Percentiles rank a stretch among this genome's conserved stretches.
Conservation (phyloP, 2,329 filamentous ascomycete genomes). For the Monilinia fructigena region DNA sequence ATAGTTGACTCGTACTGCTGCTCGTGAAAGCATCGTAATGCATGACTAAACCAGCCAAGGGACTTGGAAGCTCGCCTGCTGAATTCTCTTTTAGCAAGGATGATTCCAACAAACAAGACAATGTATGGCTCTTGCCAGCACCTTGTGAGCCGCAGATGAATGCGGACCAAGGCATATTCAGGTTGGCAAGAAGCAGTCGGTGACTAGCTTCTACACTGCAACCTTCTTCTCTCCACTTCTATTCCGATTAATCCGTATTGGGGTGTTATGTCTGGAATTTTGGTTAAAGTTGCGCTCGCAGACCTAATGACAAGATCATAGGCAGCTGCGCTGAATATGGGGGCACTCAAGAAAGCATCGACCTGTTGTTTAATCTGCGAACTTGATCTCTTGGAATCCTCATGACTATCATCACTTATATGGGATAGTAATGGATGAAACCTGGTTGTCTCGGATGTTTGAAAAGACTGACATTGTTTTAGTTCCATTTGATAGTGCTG, state of each 20-base stretch:
- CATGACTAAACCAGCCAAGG: slow-evolving; percentile 54
- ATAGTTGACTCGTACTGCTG: neutral
- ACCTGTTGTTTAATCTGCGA: neutral
- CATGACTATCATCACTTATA: slow-evolving; percentile 1
- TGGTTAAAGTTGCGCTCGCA: neutral
- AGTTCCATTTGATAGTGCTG: slow-evolving; percentile 5
- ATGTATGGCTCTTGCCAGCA: slow-evolving; percentile 56
- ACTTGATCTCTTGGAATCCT: slow-evolving; percentile 2
- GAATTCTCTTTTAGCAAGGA: slow-evolving; percentile 41
- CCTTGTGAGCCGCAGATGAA: slow-evolving; percentile 65
- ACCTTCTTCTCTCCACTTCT: slow-evolving; percentile 1
- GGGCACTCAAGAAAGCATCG: slow-evolving; percentile 4
- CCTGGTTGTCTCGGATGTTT: neutral
- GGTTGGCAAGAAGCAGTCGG: slow-evolving; percentile 12
- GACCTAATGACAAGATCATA: slow-evolving; percentile 6
- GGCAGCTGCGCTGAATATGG: slow-evolving; percentile 6
- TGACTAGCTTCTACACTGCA: neutral
- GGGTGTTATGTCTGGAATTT: slow-evolving; percentile 1
- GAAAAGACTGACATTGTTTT: slow-evolving; percentile 3
- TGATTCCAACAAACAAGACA: slow-evolving; percentile 44
- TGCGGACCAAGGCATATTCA: slow-evolving; percentile 42
- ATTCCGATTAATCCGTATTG: neutral
- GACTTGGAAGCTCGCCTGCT: slow-evolving; percentile 41
- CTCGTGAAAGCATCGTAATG: slow-evolving; percentile 44
- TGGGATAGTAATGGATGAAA: slow-evolving; percentile 6